Base-by-base conservation (phyloP, 768 basidiomycete species). In the Leccinum sublutescens region DNA sequence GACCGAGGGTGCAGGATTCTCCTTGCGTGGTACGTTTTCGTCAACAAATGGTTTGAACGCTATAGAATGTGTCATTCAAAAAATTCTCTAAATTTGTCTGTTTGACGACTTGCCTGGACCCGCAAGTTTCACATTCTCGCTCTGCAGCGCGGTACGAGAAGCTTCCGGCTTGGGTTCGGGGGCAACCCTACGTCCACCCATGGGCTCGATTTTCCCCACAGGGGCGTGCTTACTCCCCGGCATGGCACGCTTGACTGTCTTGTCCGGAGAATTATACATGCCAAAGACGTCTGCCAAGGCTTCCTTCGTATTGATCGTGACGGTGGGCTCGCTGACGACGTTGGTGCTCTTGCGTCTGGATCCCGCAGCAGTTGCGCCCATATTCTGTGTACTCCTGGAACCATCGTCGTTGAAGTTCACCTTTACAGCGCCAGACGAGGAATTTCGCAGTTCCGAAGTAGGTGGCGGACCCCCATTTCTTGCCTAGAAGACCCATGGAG, bases 271-370 rank as follows among this genome's bases (percentile, higher is more conserved):
- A 71, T 97, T 96, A 71, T 95, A 98, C 89, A 98, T 94, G 54
- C 88, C 89, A 75, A 95, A 94, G 45, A 98, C 93, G 68, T 98
- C 94, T 12, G 85, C 90, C 34, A 97, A 80, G 4, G 97, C 97
- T 62, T 93, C 92, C 71, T 94, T 95, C 29, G 97, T 99, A 71
- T 97, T 97, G 66, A 98, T 93, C 1, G 97, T 99, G 6, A 98
- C 88, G 0, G 92, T 93, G 4, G 91, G 90, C 71, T 93, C 91
- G 15, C 73, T 75, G 58, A 76, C 69, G 43, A 77, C 69, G 17
- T 45, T 65, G 33, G 81, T 64, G 60, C 79, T 81, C 74, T 77
- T 83, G 55, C 83, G 76, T 27, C 76, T 77, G 54, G 69, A 65
- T 17, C 67, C 65, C 0, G 62, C 56, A 14, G 57, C 60, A n/a